phyloP scores from a whole-genome alignment of 2,329 filamentous ascomycete species.

The Albophoma yamanashiensis region DNA sequence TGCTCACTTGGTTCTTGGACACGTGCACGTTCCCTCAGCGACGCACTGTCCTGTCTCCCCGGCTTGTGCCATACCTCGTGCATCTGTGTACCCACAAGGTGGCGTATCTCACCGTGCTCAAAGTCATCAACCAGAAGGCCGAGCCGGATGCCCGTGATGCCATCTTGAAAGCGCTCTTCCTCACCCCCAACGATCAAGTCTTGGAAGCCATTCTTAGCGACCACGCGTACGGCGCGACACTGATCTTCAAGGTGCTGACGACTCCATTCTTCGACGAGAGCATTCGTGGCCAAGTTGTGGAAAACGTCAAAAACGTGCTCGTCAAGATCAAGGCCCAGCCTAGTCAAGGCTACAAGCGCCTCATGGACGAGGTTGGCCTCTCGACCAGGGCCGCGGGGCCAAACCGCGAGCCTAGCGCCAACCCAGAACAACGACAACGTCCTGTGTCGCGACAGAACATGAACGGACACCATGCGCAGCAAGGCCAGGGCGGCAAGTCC shows the following conservation, averaged over 20 bases:
- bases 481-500: constrained; percentile 32
- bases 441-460: constrained; percentile 44
- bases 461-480: constrained; percentile 30
- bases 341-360: constrained; percentile 89
- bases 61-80: constrained; percentile 84
- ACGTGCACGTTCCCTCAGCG: constrained; percentile 93
- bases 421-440: constrained; percentile 40
- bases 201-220: constrained; percentile 87
- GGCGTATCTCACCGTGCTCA: constrained; percentile 90
- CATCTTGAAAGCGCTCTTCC: constrained; percentile 85
- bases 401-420: constrained; percentile 31
- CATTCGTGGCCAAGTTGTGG: constrained; percentile 77
- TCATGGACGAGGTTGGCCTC: constrained; percentile 97
- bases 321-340: constrained; percentile 86
- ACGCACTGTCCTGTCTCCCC: constrained; percentile 81
- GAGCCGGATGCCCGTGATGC: constrained; percentile 86
- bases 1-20: constrained; percentile 96
- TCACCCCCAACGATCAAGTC: constrained; percentile 74
- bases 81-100: constrained; percentile 98
- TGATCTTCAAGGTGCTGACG: constrained; percentile 98
- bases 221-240: constrained; percentile 80
- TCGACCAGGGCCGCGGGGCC: constrained; percentile 50
- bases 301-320: constrained; percentile 84
- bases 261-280: constrained; percentile 95
- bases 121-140: constrained; percentile 96